Evolutionary conservation across 306 rosid species (phyloP).

Genomic region (Rubus parviflorus): DNA sequence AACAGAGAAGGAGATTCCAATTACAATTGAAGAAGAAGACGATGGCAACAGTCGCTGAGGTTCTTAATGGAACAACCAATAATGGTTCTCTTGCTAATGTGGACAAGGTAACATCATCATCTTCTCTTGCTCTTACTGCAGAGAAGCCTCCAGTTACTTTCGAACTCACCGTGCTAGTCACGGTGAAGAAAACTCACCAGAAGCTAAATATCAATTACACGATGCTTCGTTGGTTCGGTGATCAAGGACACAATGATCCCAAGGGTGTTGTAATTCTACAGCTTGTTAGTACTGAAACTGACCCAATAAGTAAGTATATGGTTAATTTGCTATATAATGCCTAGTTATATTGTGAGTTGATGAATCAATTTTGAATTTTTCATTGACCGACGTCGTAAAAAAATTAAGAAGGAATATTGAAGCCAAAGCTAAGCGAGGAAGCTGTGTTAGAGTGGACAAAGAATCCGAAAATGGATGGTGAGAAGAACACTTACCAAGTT

Average conservation of each 20-base stretch:
- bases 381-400: background rate
- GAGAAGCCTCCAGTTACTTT: background rate
- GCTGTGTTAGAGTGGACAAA: slow-evolving; percentile 27
- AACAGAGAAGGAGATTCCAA: background rate
- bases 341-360: background rate
- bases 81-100: background rate
- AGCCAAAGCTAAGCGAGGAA: slow-evolving; percentile 44
- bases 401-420: slow-evolving; percentile 25
- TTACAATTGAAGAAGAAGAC: slow-evolving; percentile 14
- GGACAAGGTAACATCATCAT: background rate
- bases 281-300: slow-evolving; percentile 41
- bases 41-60: background rate
- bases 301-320: slow-evolving; percentile 26
- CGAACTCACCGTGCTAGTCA: slow-evolving; percentile 9
- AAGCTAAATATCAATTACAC: background rate
- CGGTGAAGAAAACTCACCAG: background rate
- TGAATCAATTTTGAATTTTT: background rate
- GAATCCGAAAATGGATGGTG: background rate
- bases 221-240: slow-evolving; percentile 13
- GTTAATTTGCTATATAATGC: background rate
- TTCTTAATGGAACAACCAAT: background rate
- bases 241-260: background rate
- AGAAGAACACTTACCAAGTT: slow-evolving; percentile 19
- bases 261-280: slow-evolving; percentile 30
- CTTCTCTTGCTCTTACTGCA: background rate